These are phyloP conservation scores for Tolypocladium tropicale DNA, from an alignment of 2,329 filamentous ascomycete genomes.

Conservation along the genomic window DNA sequence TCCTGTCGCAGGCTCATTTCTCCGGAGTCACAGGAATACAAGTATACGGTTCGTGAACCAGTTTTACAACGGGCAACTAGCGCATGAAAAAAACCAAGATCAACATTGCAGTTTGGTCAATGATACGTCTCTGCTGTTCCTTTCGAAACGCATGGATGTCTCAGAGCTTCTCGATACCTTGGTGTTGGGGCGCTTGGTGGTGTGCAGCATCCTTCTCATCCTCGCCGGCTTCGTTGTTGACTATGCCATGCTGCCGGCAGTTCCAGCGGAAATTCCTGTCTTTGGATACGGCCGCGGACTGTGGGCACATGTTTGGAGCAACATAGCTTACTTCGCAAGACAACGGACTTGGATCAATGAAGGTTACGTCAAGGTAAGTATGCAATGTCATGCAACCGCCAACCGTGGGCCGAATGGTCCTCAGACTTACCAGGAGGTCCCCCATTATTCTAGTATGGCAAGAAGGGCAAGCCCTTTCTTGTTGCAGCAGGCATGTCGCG, in stretches of 20 bases:
- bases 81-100: background rate
- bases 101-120: background rate
- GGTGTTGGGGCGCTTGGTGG: slow-evolving; percentile 18
- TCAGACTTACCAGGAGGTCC: background rate
- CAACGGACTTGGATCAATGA: slow-evolving; percentile 30
- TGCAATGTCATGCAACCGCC: no score
- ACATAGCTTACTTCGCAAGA: slow-evolving; percentile 24
- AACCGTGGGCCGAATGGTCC: background rate
- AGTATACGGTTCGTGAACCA: background rate
- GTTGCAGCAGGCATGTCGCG: slow-evolving; percentile 29
- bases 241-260: slow-evolving; percentile 26
- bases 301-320: slow-evolving; percentile 26
- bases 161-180: slow-evolving; percentile 5
- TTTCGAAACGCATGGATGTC: background rate
- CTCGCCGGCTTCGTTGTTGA: slow-evolving; percentile 30
- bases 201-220: slow-evolving; percentile 19
- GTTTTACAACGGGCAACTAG: no score
- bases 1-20: no score
- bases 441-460: slow-evolving; percentile 23
- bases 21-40: no score
- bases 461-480: slow-evolving; percentile 29
- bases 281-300: slow-evolving; percentile 26
- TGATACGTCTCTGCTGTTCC: background rate
- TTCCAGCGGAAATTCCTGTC: slow-evolving; percentile 26
- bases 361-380: slow-evolving; percentile 29